Evolutionary conservation across 148 eudicot species (phyloP).

Genomic region (Polygonum aviculare): DNA sequence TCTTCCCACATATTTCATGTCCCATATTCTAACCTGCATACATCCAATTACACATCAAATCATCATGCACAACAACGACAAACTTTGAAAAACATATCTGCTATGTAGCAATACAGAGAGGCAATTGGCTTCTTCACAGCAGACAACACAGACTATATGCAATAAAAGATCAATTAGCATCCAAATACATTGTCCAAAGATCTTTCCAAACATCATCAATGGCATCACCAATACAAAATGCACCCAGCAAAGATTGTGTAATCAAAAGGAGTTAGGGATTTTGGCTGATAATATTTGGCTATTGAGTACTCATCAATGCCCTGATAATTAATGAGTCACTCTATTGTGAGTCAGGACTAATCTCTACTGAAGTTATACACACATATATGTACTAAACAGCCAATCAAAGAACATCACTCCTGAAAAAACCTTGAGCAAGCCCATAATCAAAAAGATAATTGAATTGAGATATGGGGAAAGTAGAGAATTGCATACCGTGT

Average conservation of each 20-base stretch:
- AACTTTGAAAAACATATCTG: neutral
- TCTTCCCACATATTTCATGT: slow-evolving; percentile 62
- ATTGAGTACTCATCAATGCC: neutral
- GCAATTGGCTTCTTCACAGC: neutral
- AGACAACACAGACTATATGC: neutral
- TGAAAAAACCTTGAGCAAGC: neutral
- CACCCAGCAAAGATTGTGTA: neutral
- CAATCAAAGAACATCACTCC: neutral
- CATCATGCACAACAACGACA: neutral
- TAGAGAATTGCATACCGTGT: slow-evolving; percentile 42
- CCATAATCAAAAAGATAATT: neutral
- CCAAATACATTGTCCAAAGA: neutral
- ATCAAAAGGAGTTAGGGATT: no score
- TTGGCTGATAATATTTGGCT: no score
- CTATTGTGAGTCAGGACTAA: neutral
- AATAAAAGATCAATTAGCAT: neutral
- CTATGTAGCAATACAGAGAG: neutral
- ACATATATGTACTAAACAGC: neutral
- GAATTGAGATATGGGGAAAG: neutral
- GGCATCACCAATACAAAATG: neutral
- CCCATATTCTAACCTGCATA: slow-evolving; percentile 88
- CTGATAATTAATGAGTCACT: neutral
- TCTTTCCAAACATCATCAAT: neutral
- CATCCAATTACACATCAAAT: neutral
- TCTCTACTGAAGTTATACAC: neutral